Conservation (phyloP, 1,139 yeast genomes). For the Scheffersomyces titani region DNA sequence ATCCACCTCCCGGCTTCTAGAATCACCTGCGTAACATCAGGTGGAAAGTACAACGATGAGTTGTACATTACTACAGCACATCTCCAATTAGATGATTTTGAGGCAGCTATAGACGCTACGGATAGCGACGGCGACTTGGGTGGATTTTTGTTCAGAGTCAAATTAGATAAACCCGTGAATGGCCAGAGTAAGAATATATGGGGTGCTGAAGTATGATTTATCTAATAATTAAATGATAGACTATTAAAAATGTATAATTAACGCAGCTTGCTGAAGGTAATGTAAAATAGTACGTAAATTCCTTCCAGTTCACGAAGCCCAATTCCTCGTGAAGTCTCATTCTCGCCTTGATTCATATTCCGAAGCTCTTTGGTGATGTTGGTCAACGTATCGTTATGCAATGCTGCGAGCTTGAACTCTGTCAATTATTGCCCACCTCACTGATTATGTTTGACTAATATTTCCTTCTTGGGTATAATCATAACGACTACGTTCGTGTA, state of each 20-base stretch:
- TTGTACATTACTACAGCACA: constrained; percentile 72
- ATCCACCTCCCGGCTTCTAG: constrained; percentile 62
- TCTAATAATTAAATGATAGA: background rate
- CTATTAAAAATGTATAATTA: too few relatives aligned
- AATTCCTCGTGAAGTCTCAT: background rate
- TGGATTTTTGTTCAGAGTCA: constrained; percentile 35
- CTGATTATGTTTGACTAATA: background rate
- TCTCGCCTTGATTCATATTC: background rate
- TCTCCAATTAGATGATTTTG: constrained; percentile 40
- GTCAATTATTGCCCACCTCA: background rate
- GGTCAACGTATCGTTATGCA: background rate
- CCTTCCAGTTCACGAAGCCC: background rate
- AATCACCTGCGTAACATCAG: constrained; percentile 71
- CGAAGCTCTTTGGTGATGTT: background rate
- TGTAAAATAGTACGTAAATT: too few relatives aligned
- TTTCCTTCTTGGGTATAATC: background rate
- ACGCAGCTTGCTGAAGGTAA: background rate
- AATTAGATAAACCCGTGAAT: constrained; percentile 20
- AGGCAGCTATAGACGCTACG: constrained; percentile 29
- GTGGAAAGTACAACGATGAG: constrained; percentile 60
- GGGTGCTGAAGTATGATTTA: constrained; percentile 20
- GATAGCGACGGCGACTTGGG: constrained; percentile 56
- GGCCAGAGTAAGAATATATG: constrained; percentile 31
- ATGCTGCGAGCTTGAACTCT: background rate
- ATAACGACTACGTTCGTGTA: background rate